Percentiles rank a stretch among this genome's conserved stretches.
Conservation (phyloP, 768 basidiomycete species). For the Pleurotus platypus region DNA sequence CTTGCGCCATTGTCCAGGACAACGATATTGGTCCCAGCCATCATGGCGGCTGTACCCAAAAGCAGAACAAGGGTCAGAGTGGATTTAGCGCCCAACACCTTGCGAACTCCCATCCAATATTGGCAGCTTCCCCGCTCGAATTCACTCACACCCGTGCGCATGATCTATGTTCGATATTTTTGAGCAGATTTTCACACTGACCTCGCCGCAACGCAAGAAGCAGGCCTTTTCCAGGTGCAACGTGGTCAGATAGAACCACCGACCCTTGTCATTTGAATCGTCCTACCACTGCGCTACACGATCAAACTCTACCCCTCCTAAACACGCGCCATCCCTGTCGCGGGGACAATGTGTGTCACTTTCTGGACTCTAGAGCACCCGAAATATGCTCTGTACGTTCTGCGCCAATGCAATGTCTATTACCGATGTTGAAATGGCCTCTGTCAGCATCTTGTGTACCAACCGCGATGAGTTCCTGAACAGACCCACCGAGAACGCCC, state of each 20-base stretch:
- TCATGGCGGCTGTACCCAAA: background rate
- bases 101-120: conserved; percentile 3
- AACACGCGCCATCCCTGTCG: conserved; percentile 10
- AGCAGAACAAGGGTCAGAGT: conserved; percentile 4
- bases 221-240: too few relatives aligned
- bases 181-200: background rate
- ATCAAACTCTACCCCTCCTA: conserved; percentile 7
- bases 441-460: conserved; percentile 60
- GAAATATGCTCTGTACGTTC: conserved; percentile 73
- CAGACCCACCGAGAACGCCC: conserved; percentile 62
- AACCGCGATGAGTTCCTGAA: conserved; percentile 76
- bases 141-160: conserved; percentile 3
- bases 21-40: conserved; percentile 34
- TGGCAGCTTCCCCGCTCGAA: background rate
- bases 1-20: conserved; percentile 88
- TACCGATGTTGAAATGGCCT: background rate
- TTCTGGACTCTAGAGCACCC: conserved; percentile 76
- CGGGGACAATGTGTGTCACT: conserved; percentile 64
- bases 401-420: too few relatives aligned
- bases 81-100: background rate
- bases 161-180: conserved; percentile 2
- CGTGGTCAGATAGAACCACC: too few relatives aligned
- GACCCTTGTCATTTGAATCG: background rate
- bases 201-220: too few relatives aligned
- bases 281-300: background rate